Evolutionary conservation across 768 basidiomycete genomes (phyloP), one percentile per base, ranked within the genome.

Genomic region (Hysterangium stoloniferum): DNA sequence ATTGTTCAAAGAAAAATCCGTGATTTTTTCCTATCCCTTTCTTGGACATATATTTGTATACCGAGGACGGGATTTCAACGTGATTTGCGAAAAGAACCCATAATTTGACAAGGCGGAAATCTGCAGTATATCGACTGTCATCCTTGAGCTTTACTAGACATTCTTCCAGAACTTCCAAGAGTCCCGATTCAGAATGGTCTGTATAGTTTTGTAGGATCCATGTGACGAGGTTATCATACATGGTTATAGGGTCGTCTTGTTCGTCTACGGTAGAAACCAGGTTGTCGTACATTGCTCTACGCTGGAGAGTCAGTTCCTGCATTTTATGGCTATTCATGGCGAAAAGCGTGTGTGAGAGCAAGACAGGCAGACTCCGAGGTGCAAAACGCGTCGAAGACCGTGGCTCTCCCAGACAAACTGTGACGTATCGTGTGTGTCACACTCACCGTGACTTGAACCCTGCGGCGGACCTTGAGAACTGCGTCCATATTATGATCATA

Each of bases 141-240:
- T 79, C 74, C 56, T 84, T 79, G 66, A 97, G 96, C 49, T 79
- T 78, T 27, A 79, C 68, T 2, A 92, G 92, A 1, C 86, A 82
- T 59, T 90, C 82, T 58, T 94, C 88, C 15, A 99, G 72, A 5
- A 97, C 67, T 38, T 89, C 85, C 2, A 84, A 61, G 29, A 96
- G 75, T 15, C 88, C 87, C 15, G 86, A 90, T 36, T 71, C 67
- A 0, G 75, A 75, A 38, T 77, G 72, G 43, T 86, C 82, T 38
- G 95, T 93, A 62, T 94, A 93, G 59, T 79, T 80, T 57, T 90
- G 82, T 52, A 84, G 69, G 29, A 85, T 92, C 88, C 93, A 98
- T 54, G 87, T 79, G 45, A 97, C 80, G 66, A 93, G 96, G 62
- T 82, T 74, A 63, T 87, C 77, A 57, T 92, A 95, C 1, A 83